Evolutionary conservation across 2,329 filamentous ascomycete species (phyloP), one percentile per base, ranked within the genome.

Genomic region (Fusarium ambrosium): DNA sequence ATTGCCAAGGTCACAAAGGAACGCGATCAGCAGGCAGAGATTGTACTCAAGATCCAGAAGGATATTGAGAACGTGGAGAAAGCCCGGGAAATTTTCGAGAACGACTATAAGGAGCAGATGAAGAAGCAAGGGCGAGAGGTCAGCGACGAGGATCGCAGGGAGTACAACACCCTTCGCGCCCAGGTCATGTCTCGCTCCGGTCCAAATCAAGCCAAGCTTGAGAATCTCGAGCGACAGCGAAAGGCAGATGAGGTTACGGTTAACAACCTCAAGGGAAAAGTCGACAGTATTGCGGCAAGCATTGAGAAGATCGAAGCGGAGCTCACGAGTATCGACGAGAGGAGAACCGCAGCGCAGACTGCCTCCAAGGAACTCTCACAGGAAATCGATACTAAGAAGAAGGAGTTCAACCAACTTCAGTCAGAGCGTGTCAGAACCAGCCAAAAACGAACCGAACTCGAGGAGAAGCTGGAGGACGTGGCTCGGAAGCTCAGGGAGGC

Each of bases 181-280:
- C 93, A 98, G 79, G 94, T 97, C 70, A 95, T 94, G 82, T 92
- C 94, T 75, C 93, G 92, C 74, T 93, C 94, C 32, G 93, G 95
- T 9, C 89, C 90, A 10, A 94, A 97, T 77, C 94, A 97, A 80
- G 90, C 92, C 74, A 94, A 94, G 76, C 88, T 98, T 43, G 94
- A 97, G 82, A 94, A 95, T 73, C 89, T 98, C n/a, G 90, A 91
- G 66, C 94, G 95, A 24, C 95, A 98, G 80, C 89, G 95, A 71
- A 98, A 96, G 84, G 97, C 95, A 0, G 95, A 98, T 79, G 93
- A 96, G 72, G 95, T 97, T 69, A 97, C 95, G 0, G 93, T 96
- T 70, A 96, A 94, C 79, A 98, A 93, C 73, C 87, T 98, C 72
- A 95, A 94, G 82, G 94, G 94, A 79, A 98, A 95, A 81, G 92